Percentiles rank a stretch among this genome's conserved stretches.
phyloP scores from a whole-genome alignment of 495 filamentous ascomycete genomes.

The Annulohypoxylon bovei region DNA sequence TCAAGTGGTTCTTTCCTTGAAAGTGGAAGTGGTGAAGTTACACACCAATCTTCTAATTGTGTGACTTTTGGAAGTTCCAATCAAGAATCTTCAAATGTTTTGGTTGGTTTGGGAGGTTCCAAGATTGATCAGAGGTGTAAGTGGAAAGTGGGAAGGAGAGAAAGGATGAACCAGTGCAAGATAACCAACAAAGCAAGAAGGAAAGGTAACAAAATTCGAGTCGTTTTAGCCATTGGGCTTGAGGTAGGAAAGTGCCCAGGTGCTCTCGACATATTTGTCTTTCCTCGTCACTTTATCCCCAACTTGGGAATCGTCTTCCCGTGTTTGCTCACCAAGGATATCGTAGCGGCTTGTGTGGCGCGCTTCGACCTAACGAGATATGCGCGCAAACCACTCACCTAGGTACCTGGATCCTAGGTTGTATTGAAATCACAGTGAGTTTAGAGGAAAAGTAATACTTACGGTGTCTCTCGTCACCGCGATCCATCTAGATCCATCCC shows the following conservation, averaged over 20 bases:
- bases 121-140: not conserved
- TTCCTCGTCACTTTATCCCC: not conserved
- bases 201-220: not conserved
- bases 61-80: not conserved
- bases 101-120: not conserved
- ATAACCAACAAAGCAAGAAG: not conserved
- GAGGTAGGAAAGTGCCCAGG: not conserved
- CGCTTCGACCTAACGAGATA: not conserved
- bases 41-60: not conserved
- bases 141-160: not conserved
- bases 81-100: not conserved
- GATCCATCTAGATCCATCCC: constrained; percentile 49
- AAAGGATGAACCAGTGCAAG: not conserved
- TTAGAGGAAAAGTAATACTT: constrained; percentile 14
- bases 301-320: not conserved
- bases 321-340: not conserved
- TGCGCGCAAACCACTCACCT: not conserved
- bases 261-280: not conserved
- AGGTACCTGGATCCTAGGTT: not conserved
- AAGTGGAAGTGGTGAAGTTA: not conserved
- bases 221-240: not conserved
- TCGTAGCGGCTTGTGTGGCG: not conserved
- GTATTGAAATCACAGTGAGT: not conserved
- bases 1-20: constrained; percentile 8
- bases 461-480: constrained; percentile 25